Conservation (phyloP, 345 rosid species). For the Syzygium oleosum region DNA sequence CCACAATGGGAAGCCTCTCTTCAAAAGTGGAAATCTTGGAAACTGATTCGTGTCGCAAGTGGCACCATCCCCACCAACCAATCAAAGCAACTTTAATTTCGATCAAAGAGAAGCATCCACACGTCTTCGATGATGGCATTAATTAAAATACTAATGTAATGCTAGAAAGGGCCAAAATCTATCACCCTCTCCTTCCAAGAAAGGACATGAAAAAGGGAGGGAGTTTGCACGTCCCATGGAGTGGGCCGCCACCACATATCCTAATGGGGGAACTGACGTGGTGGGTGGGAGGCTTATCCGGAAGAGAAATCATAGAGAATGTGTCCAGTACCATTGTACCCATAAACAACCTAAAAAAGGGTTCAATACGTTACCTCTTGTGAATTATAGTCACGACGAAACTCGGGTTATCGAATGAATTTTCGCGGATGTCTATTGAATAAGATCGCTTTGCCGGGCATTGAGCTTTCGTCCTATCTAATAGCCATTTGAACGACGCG, state of each 20-base stretch:
- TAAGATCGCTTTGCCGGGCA: not conserved
- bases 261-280: not conserved
- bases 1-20: not conserved
- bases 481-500: not conserved
- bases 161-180: not conserved
- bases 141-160: not conserved
- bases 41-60: not conserved
- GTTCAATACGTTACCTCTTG: not conserved
- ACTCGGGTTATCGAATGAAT: not conserved
- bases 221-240: not conserved
- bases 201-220: not conserved
- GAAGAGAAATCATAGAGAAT: not conserved
- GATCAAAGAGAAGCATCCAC: not conserved
- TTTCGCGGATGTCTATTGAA: not conserved
- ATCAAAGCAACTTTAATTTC: not conserved
- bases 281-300: not conserved
- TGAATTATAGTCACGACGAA: not conserved
- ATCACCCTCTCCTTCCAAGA: not conserved
- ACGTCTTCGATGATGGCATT: rapidly evolving
- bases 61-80: not conserved
- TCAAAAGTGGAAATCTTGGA: not conserved
- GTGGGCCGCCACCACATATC: not conserved
- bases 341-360: not conserved
- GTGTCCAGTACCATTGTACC: not conserved
- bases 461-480: not conserved